phyloP scores from a whole-genome alignment of 2,329 filamentous ascomycete species.

The Hypoxylon sp. region DNA sequence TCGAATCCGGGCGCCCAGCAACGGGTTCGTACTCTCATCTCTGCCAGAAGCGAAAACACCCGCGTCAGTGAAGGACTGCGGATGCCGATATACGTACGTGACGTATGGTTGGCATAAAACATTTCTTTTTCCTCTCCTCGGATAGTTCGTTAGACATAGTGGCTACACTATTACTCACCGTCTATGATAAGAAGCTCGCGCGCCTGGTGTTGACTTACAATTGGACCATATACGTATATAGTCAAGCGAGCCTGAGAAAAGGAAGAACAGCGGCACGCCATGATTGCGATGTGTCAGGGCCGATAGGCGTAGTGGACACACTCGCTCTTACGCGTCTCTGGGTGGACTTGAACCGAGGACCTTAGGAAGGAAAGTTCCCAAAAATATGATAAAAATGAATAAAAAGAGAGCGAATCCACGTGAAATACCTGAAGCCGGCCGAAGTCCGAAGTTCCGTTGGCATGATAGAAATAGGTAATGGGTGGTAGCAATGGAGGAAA shows the following conservation, averaged over 20 bases:
- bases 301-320: background rate
- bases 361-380: slow-evolving; percentile 9
- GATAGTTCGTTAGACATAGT: background rate
- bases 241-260: slow-evolving; percentile 1
- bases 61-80: slow-evolving; percentile 56
- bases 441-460: slow-evolving; percentile 26
- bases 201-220: background rate
- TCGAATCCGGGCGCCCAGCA: slow-evolving; percentile 65
- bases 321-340: background rate
- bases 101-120: slow-evolving; percentile 44
- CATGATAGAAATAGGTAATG: slow-evolving; percentile 18
- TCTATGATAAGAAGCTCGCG: background rate
- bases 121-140: background rate
- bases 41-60: slow-evolving; percentile 65
- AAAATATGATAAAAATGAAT: slow-evolving; percentile 6
- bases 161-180: slow-evolving; percentile 13
- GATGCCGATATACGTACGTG: slow-evolving; percentile 57
- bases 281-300: slow-evolving; percentile 7
- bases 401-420: slow-evolving; percentile 23
- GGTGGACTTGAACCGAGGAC: slow-evolving; percentile 14
- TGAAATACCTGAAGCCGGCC: slow-evolving; percentile 15
- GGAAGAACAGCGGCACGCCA: background rate
- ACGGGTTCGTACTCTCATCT: slow-evolving; percentile 57
- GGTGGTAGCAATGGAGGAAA: slow-evolving; percentile 16
- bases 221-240: slow-evolving; percentile 3